phyloP scores from a whole-genome alignment of 352 stramenopile species.

The Stramenopiles sp. region DNA sequence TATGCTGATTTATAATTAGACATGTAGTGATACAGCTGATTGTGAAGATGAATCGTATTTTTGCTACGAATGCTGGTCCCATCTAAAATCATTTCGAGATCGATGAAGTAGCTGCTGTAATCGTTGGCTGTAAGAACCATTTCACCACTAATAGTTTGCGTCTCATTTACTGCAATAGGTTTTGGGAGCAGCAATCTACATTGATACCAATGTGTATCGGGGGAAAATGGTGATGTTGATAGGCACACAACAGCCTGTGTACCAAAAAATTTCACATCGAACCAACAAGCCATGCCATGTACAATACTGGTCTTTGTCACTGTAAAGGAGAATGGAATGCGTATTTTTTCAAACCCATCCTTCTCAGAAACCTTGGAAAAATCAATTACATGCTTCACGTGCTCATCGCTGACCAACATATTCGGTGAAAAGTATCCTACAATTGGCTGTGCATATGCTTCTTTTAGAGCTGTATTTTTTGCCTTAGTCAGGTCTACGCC shows the following conservation, averaged over 20 bases:
- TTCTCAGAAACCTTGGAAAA: slow-evolving; percentile 47
- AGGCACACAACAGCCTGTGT: slow-evolving; percentile 50
- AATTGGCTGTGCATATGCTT: slow-evolving; percentile 88
- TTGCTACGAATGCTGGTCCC: slow-evolving; percentile 52
- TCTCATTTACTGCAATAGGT: slow-evolving; percentile 68
- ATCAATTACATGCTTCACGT: slow-evolving; percentile 50
- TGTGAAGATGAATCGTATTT: slow-evolving; percentile 67
- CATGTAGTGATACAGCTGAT: slow-evolving; percentile 82
- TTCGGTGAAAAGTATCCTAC: slow-evolving; percentile 66
- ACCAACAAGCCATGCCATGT: slow-evolving; percentile 94
- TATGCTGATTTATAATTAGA: no score
- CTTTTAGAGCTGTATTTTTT: slow-evolving; percentile 74
- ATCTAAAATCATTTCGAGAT: slow-evolving; percentile 62
- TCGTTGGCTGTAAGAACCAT: slow-evolving; percentile 78
- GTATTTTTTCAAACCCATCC: slow-evolving; percentile 61
- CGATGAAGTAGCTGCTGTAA: slow-evolving; percentile 84
- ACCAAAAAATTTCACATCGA: slow-evolving; percentile 90
- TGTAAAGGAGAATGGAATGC: slow-evolving; percentile 63
- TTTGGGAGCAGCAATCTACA: slow-evolving; percentile 64
- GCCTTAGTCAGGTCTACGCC: slow-evolving; percentile 81
- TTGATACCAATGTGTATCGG: slow-evolving; percentile 70
- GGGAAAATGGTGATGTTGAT: slow-evolving; percentile 45
- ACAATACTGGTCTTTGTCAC: slow-evolving; percentile 61
- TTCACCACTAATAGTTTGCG: slow-evolving; percentile 59
- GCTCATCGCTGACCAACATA: slow-evolving; percentile 24